phyloP scores from a whole-genome alignment of 192 early-diverging fungal species.

The Ambispora gerdemannii region DNA sequence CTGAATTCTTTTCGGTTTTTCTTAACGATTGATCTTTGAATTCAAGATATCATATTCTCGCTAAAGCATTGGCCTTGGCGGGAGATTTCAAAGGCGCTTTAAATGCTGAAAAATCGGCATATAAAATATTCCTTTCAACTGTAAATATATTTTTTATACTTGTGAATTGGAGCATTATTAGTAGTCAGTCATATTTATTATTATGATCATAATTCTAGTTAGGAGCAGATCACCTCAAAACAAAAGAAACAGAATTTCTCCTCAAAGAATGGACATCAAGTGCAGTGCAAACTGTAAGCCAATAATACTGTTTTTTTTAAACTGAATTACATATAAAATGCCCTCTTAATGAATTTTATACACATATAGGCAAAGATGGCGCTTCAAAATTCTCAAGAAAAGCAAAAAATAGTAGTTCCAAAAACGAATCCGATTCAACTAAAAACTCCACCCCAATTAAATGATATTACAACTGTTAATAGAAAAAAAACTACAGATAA shows the following conservation, averaged over 20 bases:
- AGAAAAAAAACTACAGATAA: no score
- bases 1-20: no score
- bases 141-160: conserved; percentile 34
- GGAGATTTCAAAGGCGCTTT: conserved; percentile 78
- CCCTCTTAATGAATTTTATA: not conserved
- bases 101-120: conserved; percentile 64
- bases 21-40: conserved; percentile 19
- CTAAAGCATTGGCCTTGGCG: conserved; percentile 66
- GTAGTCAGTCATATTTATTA: no score
- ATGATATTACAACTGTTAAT: conserved; percentile 28
- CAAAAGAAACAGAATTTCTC: conserved; percentile 66
- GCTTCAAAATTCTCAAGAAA: conserved; percentile 11
- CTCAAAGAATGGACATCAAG: conserved; percentile 64
- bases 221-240: conserved; percentile 69
- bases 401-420: not conserved
- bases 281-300: conserved; percentile 52
- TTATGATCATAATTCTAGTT: no score
- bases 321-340: not conserved
- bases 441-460: conserved; percentile 1
- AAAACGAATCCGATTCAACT: conserved; percentile 9
- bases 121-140: conserved; percentile 55
- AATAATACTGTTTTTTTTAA: no score
- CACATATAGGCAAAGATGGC: conserved; percentile 18
- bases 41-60: conserved; percentile 66
- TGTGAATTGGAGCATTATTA: no score